Evolutionary conservation across 495 filamentous ascomycete genomes (phyloP).

Genomic region (Annulohypoxylon maeteangense): DNA sequence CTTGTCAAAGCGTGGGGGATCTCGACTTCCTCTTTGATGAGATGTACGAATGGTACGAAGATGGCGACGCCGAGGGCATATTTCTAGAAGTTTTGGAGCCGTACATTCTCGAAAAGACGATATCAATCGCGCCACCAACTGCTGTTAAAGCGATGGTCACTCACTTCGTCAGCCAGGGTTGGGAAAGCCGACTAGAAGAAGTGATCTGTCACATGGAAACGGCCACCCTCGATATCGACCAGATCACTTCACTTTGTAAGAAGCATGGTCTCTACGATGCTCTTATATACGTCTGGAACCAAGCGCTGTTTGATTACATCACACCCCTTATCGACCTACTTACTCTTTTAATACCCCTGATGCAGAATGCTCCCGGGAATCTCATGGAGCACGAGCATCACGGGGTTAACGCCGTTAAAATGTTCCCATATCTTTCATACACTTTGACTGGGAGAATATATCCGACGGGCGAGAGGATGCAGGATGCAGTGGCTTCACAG

Average conservation of each 20-base stretch:
- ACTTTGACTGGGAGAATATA: conserved; percentile 91
- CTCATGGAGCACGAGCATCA: conserved; percentile 61
- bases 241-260: conserved; percentile 89
- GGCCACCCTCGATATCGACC: conserved; percentile 90
- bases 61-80: conserved; percentile 73
- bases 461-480: conserved; percentile 80
- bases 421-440: conserved; percentile 95
- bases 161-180: conserved; percentile 77
- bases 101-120: conserved; percentile 80
- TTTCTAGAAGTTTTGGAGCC: conserved; percentile 90
- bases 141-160: conserved; percentile 87
- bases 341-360: conserved; percentile 70
- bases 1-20: conserved; percentile 79
- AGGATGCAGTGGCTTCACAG: conserved; percentile 71
- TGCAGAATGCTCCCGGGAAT: conserved; percentile 60
- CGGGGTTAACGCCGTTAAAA: conserved; percentile 80
- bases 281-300: conserved; percentile 96
- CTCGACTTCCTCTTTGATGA: conserved; percentile 90
- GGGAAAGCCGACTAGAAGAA: conserved; percentile 84
- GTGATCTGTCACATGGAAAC: conserved; percentile 94
- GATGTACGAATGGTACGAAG: conserved; percentile 88
- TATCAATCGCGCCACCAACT: conserved; percentile 79
- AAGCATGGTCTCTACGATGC: conserved; percentile 93
- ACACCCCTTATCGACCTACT: conserved; percentile 89
- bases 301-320: conserved; percentile 86